Evolutionary conservation across 495 filamentous ascomycete genomes (phyloP).

Genomic region (Penicillium waksmanii): DNA sequence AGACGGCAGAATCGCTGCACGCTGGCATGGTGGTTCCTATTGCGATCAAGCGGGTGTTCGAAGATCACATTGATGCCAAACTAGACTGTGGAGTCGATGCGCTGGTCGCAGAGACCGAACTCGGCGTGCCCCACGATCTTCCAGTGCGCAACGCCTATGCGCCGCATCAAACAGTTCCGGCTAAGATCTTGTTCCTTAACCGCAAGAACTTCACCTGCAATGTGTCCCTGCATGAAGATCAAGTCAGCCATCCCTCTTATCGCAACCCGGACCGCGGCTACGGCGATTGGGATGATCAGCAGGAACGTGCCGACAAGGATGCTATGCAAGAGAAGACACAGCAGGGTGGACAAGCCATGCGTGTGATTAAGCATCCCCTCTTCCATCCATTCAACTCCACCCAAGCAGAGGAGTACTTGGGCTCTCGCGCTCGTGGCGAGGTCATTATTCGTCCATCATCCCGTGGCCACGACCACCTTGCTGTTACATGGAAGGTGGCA

Average conservation of each 20-base stretch:
- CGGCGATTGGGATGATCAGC: constrained; percentile 82
- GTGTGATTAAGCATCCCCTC: constrained; percentile 95
- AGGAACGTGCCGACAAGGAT: constrained; percentile 79
- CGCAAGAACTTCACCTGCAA: constrained; percentile 79
- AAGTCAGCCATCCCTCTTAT: constrained; percentile 69
- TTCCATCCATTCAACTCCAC: constrained; percentile 91
- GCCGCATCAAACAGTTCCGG: constrained; percentile 79
- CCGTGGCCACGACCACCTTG: constrained; percentile 90
- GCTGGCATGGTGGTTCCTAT: constrained; percentile 92
- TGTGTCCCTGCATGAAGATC: constrained; percentile 80
- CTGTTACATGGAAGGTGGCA: constrained; percentile 97
- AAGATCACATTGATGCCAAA: constrained; percentile 89
- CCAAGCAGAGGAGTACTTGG: constrained; percentile 92
- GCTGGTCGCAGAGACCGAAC: constrained; percentile 72
- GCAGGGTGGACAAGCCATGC: constrained; percentile 75
- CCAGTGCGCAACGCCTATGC: constrained; percentile 62
- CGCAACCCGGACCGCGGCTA: constrained; percentile 68
- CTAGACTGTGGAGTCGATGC: constrained; percentile 95
- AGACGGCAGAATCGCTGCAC: constrained; percentile 78
- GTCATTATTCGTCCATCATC: constrained; percentile 94
- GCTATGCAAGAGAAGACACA: constrained; percentile 80
- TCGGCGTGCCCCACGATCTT: constrained; percentile 65
- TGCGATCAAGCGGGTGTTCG: constrained; percentile 82
- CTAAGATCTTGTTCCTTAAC: constrained; percentile 84
- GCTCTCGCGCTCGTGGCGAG: constrained; percentile 80